These are phyloP conservation scores for Penicillium frequentans DNA, from an alignment of 2,329 filamentous ascomycete species.

Conservation along the genomic window DNA sequence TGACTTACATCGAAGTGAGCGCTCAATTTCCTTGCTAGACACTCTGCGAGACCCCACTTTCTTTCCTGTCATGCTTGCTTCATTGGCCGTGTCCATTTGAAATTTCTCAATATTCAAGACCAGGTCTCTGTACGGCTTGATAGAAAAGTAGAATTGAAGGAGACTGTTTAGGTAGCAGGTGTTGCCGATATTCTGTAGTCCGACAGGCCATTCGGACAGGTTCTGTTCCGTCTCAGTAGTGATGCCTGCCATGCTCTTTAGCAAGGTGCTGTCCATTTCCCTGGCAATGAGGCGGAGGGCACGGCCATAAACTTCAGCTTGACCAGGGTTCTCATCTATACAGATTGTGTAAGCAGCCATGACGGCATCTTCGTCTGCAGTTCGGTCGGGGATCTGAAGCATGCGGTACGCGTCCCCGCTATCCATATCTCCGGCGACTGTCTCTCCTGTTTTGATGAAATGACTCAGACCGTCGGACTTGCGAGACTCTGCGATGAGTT, in stretches of 20 bases:
- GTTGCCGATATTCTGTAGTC: conserved; percentile 90
- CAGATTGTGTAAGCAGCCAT: conserved; percentile 50
- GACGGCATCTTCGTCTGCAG: conserved; percentile 52
- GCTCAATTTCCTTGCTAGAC: conserved; percentile 56
- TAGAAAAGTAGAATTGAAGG: conserved; percentile 90
- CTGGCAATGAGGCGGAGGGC: conserved; percentile 51
- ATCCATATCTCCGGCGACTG: conserved; percentile 55
- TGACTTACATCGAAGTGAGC: conserved; percentile 71
- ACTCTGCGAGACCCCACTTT: conserved; percentile 74
- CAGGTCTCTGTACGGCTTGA: conserved; percentile 76
- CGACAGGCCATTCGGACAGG: conserved; percentile 68
- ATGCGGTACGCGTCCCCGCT: conserved; percentile 54
- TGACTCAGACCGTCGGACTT: conserved; percentile 55
- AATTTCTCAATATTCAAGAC: conserved; percentile 73
- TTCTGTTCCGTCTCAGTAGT: conserved; percentile 32
- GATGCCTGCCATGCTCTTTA: conserved; percentile 35
- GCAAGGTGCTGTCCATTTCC: conserved; percentile 40
- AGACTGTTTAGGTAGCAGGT: conserved; percentile 98
- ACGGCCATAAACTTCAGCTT: conserved; percentile 46
- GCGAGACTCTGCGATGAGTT: conserved; percentile 59
- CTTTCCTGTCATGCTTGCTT: conserved; percentile 60
- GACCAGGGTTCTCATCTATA: conserved; percentile 47
- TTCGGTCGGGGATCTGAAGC: conserved; percentile 54
- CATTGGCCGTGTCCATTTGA: conserved; percentile 66
- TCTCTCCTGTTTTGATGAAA: conserved; percentile 55